These are phyloP conservation scores for Huiozyma naganishii DNA, from an alignment of 805 yeast species.

Conservation along the genomic window DNA sequence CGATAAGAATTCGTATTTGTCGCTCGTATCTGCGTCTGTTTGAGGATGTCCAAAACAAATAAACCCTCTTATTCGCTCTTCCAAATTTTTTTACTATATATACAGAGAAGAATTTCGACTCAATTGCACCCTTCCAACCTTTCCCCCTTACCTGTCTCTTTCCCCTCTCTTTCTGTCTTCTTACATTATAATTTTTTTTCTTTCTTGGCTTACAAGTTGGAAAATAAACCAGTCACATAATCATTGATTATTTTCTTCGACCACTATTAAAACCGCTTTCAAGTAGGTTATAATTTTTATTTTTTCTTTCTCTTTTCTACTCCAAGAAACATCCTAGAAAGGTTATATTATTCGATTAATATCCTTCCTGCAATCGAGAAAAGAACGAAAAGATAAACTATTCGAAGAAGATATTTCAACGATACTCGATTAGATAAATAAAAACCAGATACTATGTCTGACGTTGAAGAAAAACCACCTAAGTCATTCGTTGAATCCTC, in stretches of 20 bases:
- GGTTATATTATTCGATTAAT: too few relatives aligned
- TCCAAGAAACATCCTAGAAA: too few relatives aligned
- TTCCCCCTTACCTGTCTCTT: background rate
- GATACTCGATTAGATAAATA: background rate
- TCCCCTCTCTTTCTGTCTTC: background rate
- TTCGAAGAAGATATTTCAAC: background rate
- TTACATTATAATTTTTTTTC: too few relatives aligned
- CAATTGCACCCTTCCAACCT: background rate
- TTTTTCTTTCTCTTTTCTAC: background rate
- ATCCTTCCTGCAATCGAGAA: too few relatives aligned
- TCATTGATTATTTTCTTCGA: background rate
- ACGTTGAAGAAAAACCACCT: slow-evolving; percentile 8
- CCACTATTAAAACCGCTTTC: too few relatives aligned
- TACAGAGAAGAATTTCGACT: background rate
- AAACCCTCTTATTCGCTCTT: too few relatives aligned
- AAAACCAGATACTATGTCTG: slow-evolving; percentile 1
- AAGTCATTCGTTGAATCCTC: slow-evolving; percentile 6
- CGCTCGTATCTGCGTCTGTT: too few relatives aligned
- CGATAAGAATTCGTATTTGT: too few relatives aligned
- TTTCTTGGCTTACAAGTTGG: too few relatives aligned
- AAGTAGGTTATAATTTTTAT: too few relatives aligned
- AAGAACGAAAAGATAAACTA: background rate
- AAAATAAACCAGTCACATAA: background rate
- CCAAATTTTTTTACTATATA: background rate
- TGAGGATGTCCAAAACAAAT: too few relatives aligned